These are phyloP conservation scores for Leishmania braziliensis DNA, from an alignment of 208 protist species.

Conservation along the genomic window DNA sequence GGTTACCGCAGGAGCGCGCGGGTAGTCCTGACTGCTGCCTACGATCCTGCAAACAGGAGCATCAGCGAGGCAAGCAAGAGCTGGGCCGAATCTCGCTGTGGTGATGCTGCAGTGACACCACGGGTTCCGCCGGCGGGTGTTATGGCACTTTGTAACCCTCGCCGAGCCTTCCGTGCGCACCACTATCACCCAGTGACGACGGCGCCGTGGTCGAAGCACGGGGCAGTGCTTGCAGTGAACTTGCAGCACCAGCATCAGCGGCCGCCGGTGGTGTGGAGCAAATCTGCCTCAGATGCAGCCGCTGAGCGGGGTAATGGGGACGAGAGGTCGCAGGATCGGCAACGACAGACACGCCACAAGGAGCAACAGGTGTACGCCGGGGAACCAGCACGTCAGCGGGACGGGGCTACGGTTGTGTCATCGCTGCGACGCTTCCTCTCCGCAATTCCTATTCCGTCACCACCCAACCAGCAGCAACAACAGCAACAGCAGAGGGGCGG, in stretches of 20 bases:
- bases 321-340: not conserved
- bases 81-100: not conserved
- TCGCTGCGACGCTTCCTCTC: conserved; percentile 11
- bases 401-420: conserved; percentile 10
- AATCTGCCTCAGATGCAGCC: not conserved
- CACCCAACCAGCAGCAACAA: not conserved
- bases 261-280: not conserved
- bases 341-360: not conserved
- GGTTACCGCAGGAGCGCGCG: not conserved
- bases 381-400: not conserved
- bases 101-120: not conserved
- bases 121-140: not conserved
- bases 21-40: not conserved
- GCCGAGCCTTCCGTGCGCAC: conserved; percentile 1
- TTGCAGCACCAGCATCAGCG: conserved; percentile 1
- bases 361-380: not conserved
- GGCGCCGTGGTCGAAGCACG: not conserved
- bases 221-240: not conserved
- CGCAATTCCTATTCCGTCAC: not conserved
- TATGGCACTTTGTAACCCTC: not conserved
- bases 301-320: not conserved
- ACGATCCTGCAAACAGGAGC: conserved; percentile 8
- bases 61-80: conserved; percentile 2
- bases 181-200: not conserved
- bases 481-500: not conserved